Evolutionary conservation across 176 grass and related monocot genomes (phyloP), one percentile per base, ranked within the genome.

Genomic region (Triticum turgidum): DNA sequence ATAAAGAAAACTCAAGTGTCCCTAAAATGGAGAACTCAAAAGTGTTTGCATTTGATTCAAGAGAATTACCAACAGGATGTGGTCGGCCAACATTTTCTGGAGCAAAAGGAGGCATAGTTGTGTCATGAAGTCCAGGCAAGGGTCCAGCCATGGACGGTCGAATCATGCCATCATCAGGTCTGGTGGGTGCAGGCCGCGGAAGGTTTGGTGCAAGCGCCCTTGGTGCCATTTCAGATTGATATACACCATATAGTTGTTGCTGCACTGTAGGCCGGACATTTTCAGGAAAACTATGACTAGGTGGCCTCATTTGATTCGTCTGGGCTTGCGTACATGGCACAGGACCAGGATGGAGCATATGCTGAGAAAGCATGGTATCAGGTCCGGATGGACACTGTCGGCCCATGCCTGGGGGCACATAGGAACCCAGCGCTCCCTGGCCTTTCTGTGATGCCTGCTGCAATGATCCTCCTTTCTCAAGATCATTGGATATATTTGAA

Each of bases 281-380:
- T 85, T 92, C 88, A 61, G 84, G 67, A 39, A 84, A 68, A 84
- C 29, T 75, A 86, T 86, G 79, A 32, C 71, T 76, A 76, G 71
- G 83, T 82, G 84, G 88, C 65, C 81, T 90, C 62, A 85, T 83
- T 88, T 88, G 91, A 89, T 87, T 90, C 34, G 56, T 35, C 37
- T 77, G 81, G 17, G 33, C 74, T 47, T 88, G 86, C 22, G 85
- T 80, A 83, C 83, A 80, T 4, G 80, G 90, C 73, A 86, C 79
- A 56, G 76, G 70, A 73, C 81, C 80, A 38, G 84, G 70, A 58
- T 84, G 65, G 34, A 76, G 82, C 83, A 86, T 88, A 80, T 88
- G 90, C 49, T 92, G 88, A 62, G 88, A 74, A 80, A 84, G 35
- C 52, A 76, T 66, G 58, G 54, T 81, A 84, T 93, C 87, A 21